Conservation (phyloP, 2,329 filamentous ascomycete species). For the Lachnellula subtilissima region DNA sequence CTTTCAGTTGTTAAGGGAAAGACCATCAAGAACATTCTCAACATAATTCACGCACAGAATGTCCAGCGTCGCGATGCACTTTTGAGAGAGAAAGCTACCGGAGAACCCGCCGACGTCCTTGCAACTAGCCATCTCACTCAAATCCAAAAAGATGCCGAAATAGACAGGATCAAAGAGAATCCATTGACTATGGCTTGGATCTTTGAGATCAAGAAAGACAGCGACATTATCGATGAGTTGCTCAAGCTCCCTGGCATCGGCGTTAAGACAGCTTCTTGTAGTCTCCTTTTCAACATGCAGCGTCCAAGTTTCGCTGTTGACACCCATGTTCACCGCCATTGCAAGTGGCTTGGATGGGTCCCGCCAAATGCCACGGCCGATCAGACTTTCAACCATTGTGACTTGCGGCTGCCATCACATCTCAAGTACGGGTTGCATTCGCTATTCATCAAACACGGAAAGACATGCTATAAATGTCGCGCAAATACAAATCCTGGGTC, state of each 20-base stretch:
- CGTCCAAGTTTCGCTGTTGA: conserved; percentile 53
- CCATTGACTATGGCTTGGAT: conserved; percentile 54
- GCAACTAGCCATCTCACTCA: conserved; percentile 37
- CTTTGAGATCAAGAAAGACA: conserved; percentile 38
- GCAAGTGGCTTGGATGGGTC: conserved; percentile 50
- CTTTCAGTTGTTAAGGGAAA: conserved; percentile 66
- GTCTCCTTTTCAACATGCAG: conserved; percentile 51
- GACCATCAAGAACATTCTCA: conserved; percentile 68
- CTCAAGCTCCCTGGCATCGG: conserved; percentile 49
- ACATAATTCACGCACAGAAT: conserved; percentile 69
- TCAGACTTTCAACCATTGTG: conserved; percentile 48
- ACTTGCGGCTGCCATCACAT: conserved; percentile 46
- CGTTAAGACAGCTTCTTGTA: conserved; percentile 53
- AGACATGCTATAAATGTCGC: conserved; percentile 44
- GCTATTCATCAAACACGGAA: conserved; percentile 50
- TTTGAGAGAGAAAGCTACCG: conserved; percentile 37
- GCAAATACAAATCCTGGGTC: conserved; percentile 51
- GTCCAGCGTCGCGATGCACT: conserved; percentile 46
- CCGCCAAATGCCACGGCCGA: conserved; percentile 46
- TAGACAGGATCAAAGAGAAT: conserved; percentile 51
- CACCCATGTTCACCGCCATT: conserved; percentile 51
- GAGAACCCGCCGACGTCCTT: conserved; percentile 40
- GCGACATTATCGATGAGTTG: conserved; percentile 46
- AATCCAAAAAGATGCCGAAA: conserved; percentile 51
- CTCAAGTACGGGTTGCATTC: conserved; percentile 53